A percentile compares a stretch with the other conserved stretches of the same genome.
These are phyloP conservation scores for Solanum paucissectum DNA, from an alignment of 257 asterid species.

Conservation along the genomic window DNA sequence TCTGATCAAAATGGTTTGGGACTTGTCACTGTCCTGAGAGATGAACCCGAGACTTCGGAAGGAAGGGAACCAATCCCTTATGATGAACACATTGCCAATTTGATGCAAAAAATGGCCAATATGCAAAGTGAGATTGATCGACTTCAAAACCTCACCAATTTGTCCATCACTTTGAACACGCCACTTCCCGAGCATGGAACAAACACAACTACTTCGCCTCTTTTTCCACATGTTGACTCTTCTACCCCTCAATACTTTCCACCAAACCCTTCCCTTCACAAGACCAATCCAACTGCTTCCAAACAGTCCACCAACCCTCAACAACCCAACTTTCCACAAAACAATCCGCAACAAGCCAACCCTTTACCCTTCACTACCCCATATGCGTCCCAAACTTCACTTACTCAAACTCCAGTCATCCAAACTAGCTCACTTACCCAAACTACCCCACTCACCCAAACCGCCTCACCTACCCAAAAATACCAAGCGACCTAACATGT, in stretches of 20 bases:
- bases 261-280: neutral
- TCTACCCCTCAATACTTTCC: neutral
- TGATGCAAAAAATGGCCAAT: too few species aligned
- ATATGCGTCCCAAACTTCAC: neutral
- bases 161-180: neutral
- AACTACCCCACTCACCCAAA: neutral
- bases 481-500: neutral
- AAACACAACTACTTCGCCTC: neutral
- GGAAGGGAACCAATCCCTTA: too few species aligned
- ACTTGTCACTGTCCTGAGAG: too few species aligned
- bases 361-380: neutral
- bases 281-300: neutral
- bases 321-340: neutral
- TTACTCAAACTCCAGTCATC: neutral
- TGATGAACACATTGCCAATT: too few species aligned
- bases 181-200: neutral
- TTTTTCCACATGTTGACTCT: too few species aligned
- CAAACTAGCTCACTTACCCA: neutral
- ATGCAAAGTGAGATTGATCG: too few species aligned
- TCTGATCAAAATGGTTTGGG: too few species aligned
- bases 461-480: neutral
- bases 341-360: fast-evolving
- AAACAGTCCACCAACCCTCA: neutral
- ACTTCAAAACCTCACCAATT: neutral
- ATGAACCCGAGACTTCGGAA: too few species aligned